These are phyloP conservation scores for Zygosaccharomyces gambellarensis DNA, from an alignment of 805 yeast genomes.

Conservation along the genomic window DNA sequence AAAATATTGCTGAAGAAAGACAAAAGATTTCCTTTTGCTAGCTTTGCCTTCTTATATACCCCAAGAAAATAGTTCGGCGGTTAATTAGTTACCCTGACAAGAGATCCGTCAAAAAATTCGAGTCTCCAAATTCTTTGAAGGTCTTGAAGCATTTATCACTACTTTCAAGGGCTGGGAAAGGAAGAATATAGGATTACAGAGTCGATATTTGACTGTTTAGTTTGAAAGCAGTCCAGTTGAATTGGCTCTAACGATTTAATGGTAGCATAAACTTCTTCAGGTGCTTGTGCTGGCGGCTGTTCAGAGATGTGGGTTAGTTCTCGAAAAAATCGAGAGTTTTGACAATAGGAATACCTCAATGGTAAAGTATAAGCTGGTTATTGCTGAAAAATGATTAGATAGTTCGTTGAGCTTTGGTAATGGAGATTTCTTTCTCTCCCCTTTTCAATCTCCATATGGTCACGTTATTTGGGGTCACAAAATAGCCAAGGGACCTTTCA, in stretches of 20 bases:
- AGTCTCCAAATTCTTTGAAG: neutral
- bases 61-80: slow-evolving; percentile 8
- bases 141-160: neutral
- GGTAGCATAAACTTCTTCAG: neutral
- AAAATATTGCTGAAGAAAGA: neutral
- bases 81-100: slow-evolving; percentile 11
- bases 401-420: neutral
- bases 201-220: too few species aligned
- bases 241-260: too few species aligned
- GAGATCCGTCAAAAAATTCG: neutral
- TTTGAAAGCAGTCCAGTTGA: too few species aligned
- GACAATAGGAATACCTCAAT: neutral
- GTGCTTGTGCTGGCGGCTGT: neutral
- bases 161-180: neutral
- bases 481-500: neutral
- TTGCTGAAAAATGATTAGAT: neutral
- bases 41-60: neutral
- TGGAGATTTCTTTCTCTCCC: neutral
- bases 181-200: neutral
- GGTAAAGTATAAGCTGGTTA: neutral
- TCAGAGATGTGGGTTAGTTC: neutral
- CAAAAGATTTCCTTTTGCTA: neutral
- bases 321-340: neutral
- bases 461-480: slow-evolving; percentile 2
- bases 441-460: neutral